Percentiles rank a stretch among this genome's conserved stretches.
Evolutionary conservation across 768 basidiomycete genomes (phyloP).

Genomic region (Phallus indusiatus): DNA sequence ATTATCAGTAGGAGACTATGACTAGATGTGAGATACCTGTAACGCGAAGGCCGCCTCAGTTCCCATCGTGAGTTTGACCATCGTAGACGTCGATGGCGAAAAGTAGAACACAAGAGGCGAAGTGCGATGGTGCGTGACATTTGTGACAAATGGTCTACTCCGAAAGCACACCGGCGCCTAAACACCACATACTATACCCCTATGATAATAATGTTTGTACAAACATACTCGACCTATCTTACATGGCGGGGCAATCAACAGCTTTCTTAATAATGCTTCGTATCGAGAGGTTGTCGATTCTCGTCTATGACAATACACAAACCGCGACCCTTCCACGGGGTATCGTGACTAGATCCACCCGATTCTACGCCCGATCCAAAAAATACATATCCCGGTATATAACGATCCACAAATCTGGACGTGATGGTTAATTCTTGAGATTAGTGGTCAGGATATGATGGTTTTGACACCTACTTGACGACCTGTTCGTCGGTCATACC

Average conservation of each 20-base stretch:
- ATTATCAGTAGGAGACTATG: neutral
- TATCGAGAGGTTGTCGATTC: conserved; percentile 36
- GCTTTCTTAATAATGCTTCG: conserved; percentile 29
- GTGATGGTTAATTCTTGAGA: neutral
- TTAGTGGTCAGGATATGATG: conserved; percentile 5
- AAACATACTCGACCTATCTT: too few species aligned
- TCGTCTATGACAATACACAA: conserved; percentile 48
- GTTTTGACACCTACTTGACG: conserved; percentile 32
- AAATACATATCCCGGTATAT: conserved; percentile 90
- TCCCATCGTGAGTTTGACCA: conserved; percentile 13
- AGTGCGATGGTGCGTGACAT: too few species aligned
- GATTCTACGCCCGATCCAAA: conserved; percentile 52
- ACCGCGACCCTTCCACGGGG: conserved; percentile 40
- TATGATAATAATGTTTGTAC: too few species aligned
- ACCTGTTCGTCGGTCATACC: conserved; percentile 85
- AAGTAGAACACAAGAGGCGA: neutral
- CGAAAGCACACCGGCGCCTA: conserved; percentile 1
- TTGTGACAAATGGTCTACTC: conserved; percentile 3
- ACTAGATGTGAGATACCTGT: conserved; percentile 10
- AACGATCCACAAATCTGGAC: conserved; percentile 77
- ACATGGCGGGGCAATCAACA: neutral
- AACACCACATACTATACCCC: too few species aligned
- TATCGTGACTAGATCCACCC: conserved; percentile 19
- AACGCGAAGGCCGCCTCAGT: conserved; percentile 14
- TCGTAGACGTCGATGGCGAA: conserved; percentile 6